A percentile compares a stretch with the other conserved stretches of the same genome.
These are phyloP conservation scores for Ophiostoma perfectum DNA, from an alignment of 2,329 filamentous ascomycete species.

Conservation along the genomic window DNA sequence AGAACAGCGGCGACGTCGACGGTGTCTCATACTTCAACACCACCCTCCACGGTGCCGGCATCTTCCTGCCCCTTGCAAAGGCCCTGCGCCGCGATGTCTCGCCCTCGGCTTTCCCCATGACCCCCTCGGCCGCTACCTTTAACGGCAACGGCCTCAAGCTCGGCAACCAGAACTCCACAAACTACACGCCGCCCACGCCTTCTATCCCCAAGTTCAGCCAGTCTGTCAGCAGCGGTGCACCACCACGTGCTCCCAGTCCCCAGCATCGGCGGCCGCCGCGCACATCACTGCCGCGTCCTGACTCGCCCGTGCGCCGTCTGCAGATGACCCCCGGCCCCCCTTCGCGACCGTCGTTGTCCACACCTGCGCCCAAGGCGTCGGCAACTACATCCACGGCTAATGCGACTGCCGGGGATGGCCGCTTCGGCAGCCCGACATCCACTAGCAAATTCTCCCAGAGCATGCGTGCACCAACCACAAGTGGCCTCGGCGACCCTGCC, in stretches of 20 bases:
- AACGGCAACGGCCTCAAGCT: constrained; percentile 44
- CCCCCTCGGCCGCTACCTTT: constrained; percentile 61
- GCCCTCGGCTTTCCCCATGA: constrained; percentile 52
- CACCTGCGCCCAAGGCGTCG: constrained; percentile 42
- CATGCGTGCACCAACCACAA: constrained; percentile 41
- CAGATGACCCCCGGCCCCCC: constrained; percentile 56
- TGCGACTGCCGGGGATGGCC: constrained; percentile 33
- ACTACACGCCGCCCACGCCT: constrained; percentile 59
- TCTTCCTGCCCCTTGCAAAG: constrained; percentile 85
- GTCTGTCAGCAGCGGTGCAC: constrained; percentile 59
- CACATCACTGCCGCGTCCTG: constrained; percentile 77
- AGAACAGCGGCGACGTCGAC: constrained; percentile 95
- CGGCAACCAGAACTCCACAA: constrained; percentile 53
- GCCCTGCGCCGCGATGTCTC: constrained; percentile 62
- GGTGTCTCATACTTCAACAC: constrained; percentile 80
- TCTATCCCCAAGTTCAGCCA: constrained; percentile 77
- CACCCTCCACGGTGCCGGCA: constrained; percentile 71
- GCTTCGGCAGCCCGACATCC: constrained; percentile 59
- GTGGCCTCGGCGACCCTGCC: constrained; percentile 55
- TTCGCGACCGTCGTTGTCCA: constrained; percentile 52
- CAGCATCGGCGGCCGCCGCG: constrained; percentile 60
- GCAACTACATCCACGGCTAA: neutral
- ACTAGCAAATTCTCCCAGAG: constrained; percentile 60
- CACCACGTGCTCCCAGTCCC: constrained; percentile 66
- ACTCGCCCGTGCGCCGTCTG: constrained; percentile 71